Base-by-base conservation (phyloP, 2,329 filamentous ascomycete species). In the Pestalotiopsis sp. region DNA sequence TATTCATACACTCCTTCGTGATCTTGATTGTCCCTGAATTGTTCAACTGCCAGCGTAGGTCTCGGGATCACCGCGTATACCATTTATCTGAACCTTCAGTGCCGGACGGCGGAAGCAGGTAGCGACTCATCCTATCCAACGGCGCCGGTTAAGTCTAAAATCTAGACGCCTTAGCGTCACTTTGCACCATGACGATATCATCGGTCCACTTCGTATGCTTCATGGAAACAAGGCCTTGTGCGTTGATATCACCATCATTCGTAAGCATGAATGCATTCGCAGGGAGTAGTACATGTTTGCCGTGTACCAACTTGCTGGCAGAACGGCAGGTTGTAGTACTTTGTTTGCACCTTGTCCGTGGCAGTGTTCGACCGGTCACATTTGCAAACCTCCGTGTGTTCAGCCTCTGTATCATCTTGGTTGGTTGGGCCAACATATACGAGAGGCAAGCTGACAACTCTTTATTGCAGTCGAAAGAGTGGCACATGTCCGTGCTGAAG, bases 91-190 rank as follows among this genome's bases (percentile, higher is more conserved):
- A 52, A n/a, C 17, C 11, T 36, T 36, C 31, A 36, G 31, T n/a
- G 17, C 17, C 17, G 20, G 20, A 17, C 45, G 20, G 45, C 45
- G 20, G 20, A 52, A 7, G 20, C 14, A n/a, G 45, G 17, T 52
- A 7, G 20, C 45, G 45, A 52, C 45, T 52, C 45, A 52, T 52
- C 17, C 45, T 59, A 11, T 59, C 23, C 57, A 36, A 59, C 27
- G 57, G 57, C 57, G 27, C 17, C 23, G n/a, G 27, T 59, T 27
- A 36, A 23, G 27, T 59, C 23, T 52, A 62, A 62, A 62, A 62
- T 62, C 59, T 62, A 36, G 59, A 62, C 27, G 59, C 59, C 59
- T 62, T 36, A 62, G 36, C 59, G 59, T 62, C 59, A 62, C 27
- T 5, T 36, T 20, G 12, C 27, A 31, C 31, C 59, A 62, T 62